Evolutionary conservation across 1,284 basidiomycete genomes (phyloP).

Genomic region (Marasmius sp.): DNA sequence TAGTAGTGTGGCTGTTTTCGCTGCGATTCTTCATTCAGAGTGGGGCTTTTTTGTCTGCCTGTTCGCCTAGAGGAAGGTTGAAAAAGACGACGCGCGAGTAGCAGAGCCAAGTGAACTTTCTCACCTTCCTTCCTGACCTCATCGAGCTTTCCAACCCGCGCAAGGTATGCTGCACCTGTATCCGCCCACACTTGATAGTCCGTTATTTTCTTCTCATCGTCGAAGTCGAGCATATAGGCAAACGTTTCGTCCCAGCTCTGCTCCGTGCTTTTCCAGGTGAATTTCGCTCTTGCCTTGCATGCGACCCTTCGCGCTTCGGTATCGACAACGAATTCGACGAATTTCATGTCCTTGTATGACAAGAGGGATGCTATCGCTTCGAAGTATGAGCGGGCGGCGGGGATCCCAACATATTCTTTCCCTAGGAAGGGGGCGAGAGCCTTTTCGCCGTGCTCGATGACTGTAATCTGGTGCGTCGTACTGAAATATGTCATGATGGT

Average conservation of each 20-base stretch:
- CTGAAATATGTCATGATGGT: conserved; percentile 54
- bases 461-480: conserved; percentile 39
- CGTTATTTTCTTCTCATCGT: conserved; percentile 51
- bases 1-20: no score
- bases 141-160: conserved; percentile 47
- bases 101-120: no score
- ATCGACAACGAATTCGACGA: conserved; percentile 43
- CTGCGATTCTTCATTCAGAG: no score
- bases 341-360: conserved; percentile 39
- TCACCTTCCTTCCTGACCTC: conserved; percentile 21
- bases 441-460: conserved; percentile 57
- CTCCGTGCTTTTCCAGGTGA: conserved; percentile 54
- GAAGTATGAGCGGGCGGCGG: conserved; percentile 51
- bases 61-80: no score
- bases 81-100: no score
- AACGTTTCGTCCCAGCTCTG: conserved; percentile 66
- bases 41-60: no score
- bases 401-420: conserved; percentile 42
- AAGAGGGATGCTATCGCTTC: conserved; percentile 44
- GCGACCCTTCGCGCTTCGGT: conserved; percentile 46
- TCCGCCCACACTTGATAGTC: conserved; percentile 70
- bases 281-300: conserved; percentile 52
- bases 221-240: conserved; percentile 60
- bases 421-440: conserved; percentile 61
- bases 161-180: conserved; percentile 62